Conservation (phyloP, 1,139 yeast genomes). For the Pichia sp. region DNA sequence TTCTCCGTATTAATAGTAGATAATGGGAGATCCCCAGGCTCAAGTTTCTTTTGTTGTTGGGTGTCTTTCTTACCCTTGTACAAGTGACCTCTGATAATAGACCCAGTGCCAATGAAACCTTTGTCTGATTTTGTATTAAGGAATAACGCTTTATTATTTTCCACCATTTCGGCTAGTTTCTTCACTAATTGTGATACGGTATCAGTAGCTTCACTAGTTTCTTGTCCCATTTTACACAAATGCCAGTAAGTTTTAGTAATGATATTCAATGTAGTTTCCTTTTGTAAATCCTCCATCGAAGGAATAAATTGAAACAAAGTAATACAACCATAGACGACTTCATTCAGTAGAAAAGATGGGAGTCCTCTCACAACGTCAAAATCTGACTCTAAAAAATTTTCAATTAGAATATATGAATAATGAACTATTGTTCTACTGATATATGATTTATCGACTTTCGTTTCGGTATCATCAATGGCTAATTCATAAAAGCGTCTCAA, state of each 20-base stretch:
- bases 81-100: constrained; percentile 9
- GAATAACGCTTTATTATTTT: constrained; percentile 18
- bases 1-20: not conserved
- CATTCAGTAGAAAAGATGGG: constrained; percentile 42
- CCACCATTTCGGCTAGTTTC: constrained; percentile 38
- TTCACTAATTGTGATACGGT: constrained; percentile 47
- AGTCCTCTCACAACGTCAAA: constrained; percentile 41
- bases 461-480: not conserved
- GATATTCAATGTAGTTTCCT: constrained; percentile 33
- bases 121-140: constrained; percentile 7
- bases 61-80: constrained; percentile 9
- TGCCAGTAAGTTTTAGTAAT: constrained; percentile 50
- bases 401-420: constrained; percentile 36
- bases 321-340: constrained; percentile 44
- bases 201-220: constrained; percentile 46
- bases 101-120: constrained; percentile 22
- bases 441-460: not conserved
- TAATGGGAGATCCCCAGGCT: constrained; percentile 18
- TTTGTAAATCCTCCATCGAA: constrained; percentile 31
- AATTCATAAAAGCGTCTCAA: constrained; percentile 31
- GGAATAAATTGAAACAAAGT: constrained; percentile 40
- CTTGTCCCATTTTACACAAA: constrained; percentile 45
- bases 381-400: constrained; percentile 36
- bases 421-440: constrained; percentile 32
- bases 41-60: constrained; percentile 21